Evolutionary conservation across 225 moss, liverwort and hornwort species (phyloP), one percentile per base, ranked within the genome.

Genomic region (Sphagnum contortum): DNA sequence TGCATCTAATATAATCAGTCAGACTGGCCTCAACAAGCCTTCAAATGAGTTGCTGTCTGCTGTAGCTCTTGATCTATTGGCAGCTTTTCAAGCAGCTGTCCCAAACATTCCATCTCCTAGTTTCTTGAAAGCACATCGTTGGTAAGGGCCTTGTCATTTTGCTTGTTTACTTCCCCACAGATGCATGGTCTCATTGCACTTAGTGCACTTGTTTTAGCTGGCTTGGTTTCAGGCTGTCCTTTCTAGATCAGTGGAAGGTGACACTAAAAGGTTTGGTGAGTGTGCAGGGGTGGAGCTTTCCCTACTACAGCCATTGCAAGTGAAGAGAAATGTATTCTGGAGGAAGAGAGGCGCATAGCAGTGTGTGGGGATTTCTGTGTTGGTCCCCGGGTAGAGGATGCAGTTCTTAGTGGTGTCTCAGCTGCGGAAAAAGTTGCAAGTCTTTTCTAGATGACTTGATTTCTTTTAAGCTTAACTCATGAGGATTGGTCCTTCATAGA

Each of bases 341-440:
- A 82, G 2, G 59, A 73, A 57, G 78, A 72, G 48, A 77, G 70
- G 70, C 87, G 77, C 61, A 49, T 93, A 59, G 80, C 72, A 8
- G 69, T 92, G 1, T 98, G 98, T 69, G 98, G 98, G 47, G 98
- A 98, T 63, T 98, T 87, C 5, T 98, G 98, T 65, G 87, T 71
- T 3, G 73, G 73, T 12, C 89, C 98, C 0, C 67, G 74, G 62
- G 87, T 98, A 5, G 98, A 91, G 60, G 85, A 87, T 61, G 98
- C 98, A 5, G 80, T 93, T 14, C 70, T 84, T 0, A 98, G 98
- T 70, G 98, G 85, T n/a, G 78, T 91, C 48, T 64, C 75, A 45
- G 91, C 93, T 12, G 77, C 89, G 57, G 79, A 85, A 46, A 68
- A 65, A 48, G 47, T 86, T n/a, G 74, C 57, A 63, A 59, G 55